Percentiles rank a stretch among this genome's conserved stretches.
phyloP scores from a whole-genome alignment of 176 grass and related monocot genomes.

The Phyllostachys edulis region DNA sequence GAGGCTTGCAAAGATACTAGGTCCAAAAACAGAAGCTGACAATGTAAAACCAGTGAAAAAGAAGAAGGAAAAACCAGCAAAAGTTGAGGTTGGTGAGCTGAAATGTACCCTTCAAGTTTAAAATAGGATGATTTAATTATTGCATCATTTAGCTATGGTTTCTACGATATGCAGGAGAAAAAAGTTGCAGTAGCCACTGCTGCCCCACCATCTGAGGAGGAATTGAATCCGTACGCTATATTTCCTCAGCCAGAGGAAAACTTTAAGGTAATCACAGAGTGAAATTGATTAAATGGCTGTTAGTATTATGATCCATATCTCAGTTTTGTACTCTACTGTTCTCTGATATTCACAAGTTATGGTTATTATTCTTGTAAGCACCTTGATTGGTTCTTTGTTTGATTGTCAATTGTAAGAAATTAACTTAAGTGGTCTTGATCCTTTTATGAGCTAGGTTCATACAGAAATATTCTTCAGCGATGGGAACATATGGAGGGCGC shows the following conservation, averaged over 20 bases:
- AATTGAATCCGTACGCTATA: conserved; percentile 87
- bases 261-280: conserved; percentile 57
- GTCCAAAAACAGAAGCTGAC: conserved; percentile 84
- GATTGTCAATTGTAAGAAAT: conserved; percentile 14
- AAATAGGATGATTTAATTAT: conserved; percentile 3
- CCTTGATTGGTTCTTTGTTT: conserved; percentile 7
- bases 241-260: conserved; percentile 95
- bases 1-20: conserved; percentile 74
- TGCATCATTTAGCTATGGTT: neutral
- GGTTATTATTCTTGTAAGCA: neutral
- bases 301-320: neutral
- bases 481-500: conserved; percentile 87
- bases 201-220: conserved; percentile 70
- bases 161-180: conserved; percentile 61
- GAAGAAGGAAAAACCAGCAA: conserved; percentile 86
- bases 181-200: conserved; percentile 43
- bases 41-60: conserved; percentile 93
- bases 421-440: conserved; percentile 8
- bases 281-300: neutral
- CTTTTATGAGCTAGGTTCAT: conserved; percentile 59
- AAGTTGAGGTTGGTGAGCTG: conserved; percentile 68
- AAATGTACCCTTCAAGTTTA: neutral
- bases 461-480: conserved; percentile 94
- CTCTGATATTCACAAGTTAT: neutral
- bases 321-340: conserved; percentile 3